phyloP scores from a whole-genome alignment of 2,329 filamentous ascomycete species.

The Fusarium albosuccineum region DNA sequence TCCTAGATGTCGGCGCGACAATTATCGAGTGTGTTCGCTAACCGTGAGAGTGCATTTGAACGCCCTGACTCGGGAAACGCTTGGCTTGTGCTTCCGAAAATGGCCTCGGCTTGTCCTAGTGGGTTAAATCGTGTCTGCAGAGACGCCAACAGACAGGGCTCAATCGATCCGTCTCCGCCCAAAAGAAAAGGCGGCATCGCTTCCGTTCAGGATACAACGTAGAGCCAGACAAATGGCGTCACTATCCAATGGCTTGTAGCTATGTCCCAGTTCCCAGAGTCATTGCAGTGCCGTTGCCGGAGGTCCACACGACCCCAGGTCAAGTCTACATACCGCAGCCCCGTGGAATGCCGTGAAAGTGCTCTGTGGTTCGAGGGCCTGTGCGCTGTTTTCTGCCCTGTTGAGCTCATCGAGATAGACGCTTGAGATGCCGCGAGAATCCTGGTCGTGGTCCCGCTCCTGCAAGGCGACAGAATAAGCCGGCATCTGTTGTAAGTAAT shows the following conservation, averaged over 20 bases:
- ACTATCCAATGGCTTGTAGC: neutral
- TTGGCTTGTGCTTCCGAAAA: constrained; percentile 20
- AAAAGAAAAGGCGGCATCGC: constrained; percentile 6
- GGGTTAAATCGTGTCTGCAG: constrained; percentile 15
- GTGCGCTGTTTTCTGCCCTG: constrained; percentile 7
- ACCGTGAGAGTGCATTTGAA: neutral
- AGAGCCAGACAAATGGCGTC: constrained; percentile 24
- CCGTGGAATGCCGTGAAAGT: constrained; percentile 1
- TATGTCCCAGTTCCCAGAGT: neutral
- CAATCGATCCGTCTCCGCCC: constrained; percentile 6
- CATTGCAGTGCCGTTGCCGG: neutral
- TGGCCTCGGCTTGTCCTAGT: constrained; percentile 23
- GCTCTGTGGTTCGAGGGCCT: neutral
- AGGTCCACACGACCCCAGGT: neutral
- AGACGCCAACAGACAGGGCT: constrained; percentile 20
- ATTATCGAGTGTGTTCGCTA: neutral
- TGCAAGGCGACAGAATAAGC: constrained; percentile 18
- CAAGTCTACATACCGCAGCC: neutral
- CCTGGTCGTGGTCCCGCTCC: constrained; percentile 32
- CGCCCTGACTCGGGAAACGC: constrained; percentile 9
- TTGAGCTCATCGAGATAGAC: constrained; percentile 20
- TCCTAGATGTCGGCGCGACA: neutral
- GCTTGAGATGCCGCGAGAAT: constrained; percentile 19
- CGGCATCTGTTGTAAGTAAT: neutral
- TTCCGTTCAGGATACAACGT: neutral